phyloP scores from a whole-genome alignment of 306 rosid genomes.

The Calophaca sinica region DNA sequence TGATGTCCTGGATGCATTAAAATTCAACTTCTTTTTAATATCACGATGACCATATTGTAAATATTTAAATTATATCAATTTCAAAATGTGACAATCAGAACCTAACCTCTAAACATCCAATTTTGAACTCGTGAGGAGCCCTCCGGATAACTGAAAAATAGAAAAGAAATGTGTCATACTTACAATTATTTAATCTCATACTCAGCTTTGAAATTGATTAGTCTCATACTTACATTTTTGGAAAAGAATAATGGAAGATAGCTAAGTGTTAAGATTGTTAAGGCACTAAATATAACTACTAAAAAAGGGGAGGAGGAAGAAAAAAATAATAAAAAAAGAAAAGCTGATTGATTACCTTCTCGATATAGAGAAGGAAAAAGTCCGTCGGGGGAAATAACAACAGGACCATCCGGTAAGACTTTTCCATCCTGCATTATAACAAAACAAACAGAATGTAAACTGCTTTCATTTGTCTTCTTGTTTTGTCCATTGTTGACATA shows the following conservation, averaged over 20 bases:
- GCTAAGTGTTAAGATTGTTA: not conserved
- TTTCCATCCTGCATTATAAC: slow-evolving; percentile 77
- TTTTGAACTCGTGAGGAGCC: slow-evolving; percentile 98
- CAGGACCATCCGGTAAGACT: slow-evolving; percentile 96
- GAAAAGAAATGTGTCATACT: slow-evolving; percentile 37
- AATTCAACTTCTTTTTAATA: slow-evolving; percentile 34
- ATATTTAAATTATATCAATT: slow-evolving; percentile 23
- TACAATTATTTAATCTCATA: not conserved
- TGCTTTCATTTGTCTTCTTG: slow-evolving; percentile 9
- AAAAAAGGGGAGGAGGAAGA: not conserved
- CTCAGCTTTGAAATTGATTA: no score
- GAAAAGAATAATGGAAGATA: slow-evolving; percentile 14
- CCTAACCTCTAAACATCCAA: slow-evolving; percentile 90
- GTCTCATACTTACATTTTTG: no score
- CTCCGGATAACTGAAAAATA: slow-evolving; percentile 80
- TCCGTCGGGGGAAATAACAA: slow-evolving; percentile 96
- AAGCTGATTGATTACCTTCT: slow-evolving; percentile 70
- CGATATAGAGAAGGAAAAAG: slow-evolving; percentile 92
- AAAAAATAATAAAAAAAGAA: slow-evolving; percentile 17
- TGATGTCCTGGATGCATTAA: slow-evolving; percentile 70
- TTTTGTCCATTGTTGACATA: slow-evolving; percentile 50
- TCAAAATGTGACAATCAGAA: slow-evolving; percentile 37
- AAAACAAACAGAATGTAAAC: slow-evolving; percentile 51
- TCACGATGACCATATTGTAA: slow-evolving; percentile 33
- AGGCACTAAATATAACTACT: not conserved